Base-by-base conservation (phyloP, 1,284 basidiomycete genomes). In the Trichosporon asahii region DNA sequence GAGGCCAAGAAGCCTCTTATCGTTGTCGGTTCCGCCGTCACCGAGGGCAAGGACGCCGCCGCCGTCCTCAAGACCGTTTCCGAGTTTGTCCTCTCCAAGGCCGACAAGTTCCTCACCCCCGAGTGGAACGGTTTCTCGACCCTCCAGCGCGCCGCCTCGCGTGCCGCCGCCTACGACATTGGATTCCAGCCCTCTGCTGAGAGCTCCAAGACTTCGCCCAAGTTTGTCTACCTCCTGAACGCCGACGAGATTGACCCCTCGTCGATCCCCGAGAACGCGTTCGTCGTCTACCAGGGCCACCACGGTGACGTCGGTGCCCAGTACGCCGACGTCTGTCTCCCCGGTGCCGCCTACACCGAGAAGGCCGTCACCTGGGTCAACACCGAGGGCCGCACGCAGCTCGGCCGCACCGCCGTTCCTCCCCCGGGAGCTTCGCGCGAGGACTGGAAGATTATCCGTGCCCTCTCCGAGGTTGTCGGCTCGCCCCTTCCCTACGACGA, bases 401-500 rank as follows among this genome's bases (percentile, higher is more conserved):
- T 95, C 27, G 95, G 94, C 55, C 88, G 97, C 66, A 90, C 93
- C 11, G 96, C 96, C 25, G 95, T 99, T 0, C 89, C 91, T n/a
- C 92, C 95, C 44, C 96, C 97, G 18, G 97, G 95, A 68, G 93
- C 95, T 2, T 89, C 94, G 3, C 87, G 97, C 66, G 97, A 99
- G 84, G 97, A 99, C 83, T 99, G 97, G 97, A 98, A 99, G 88
- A 94, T 99, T 78, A 87, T 99, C 74, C 91, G 95, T 91, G 97
- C 96, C 0, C 85, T 99, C 2, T 95, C 93, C n/a, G 97, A 99
- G 82, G 87, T 95, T 46, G 78, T 94, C 49, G 92, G 90, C 57
- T 79, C 84, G 1, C 89, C 92, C 25, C 81, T 99, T 71, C 94
- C 95, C 0, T 99, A 99, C 82, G 94, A 98, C 78, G 93, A 96